Evolutionary conservation across 2,329 filamentous ascomycete genomes (phyloP), one percentile per base, ranked within the genome.

Genomic region (Neopestalotiopsis rosae): DNA sequence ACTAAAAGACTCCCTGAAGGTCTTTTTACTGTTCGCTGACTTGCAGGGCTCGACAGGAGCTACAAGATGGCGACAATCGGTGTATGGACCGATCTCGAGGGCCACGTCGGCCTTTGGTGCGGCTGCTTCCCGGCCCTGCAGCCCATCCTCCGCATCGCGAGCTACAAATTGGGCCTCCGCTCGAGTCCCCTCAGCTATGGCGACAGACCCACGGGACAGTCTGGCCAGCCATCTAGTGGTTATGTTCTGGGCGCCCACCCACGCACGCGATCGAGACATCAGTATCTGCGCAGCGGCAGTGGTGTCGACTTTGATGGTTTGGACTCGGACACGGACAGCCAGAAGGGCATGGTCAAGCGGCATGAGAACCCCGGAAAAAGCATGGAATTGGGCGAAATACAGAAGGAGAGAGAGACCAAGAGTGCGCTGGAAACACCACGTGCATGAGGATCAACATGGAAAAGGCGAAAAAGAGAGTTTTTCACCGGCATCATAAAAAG

Each of bases 71-170:
- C 76, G 17, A 77, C 71, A 5, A 74, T 79, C 20, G 77, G 75
- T 42, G 72, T 79, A 6, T 83, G 80, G 81, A 83, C 80, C 13
- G 78, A 81, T 65, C 72, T 83, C 5, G 81, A 84, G 70, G 76
- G 78, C 57, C 81, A 84, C 69, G 73, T 81, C 57, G 82, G 81
- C 28, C 74, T 84, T 38, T 84, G 81, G 81, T 80, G 80, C 65
- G 75, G 77, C 12, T 83, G 81, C 69, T 81, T 83, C 42, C 61
- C 61, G 4, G 61, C 61, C 20, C 32, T 63, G 0, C 61, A 63
- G 34, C 61, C 61, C 14, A n/a, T 63, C n/a, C 30, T 63, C 30
- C 61, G 61, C 34, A 20, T 63, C 14, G 38, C 20, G 28, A 24
- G 28, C 32, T 63, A 63, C 61, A 40, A 20, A 32, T 5, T 63